A percentile compares a stretch with the other conserved stretches of the same genome.
phyloP scores from a whole-genome alignment of 2,329 filamentous ascomycete genomes.

The Periconia macrospinosa region DNA sequence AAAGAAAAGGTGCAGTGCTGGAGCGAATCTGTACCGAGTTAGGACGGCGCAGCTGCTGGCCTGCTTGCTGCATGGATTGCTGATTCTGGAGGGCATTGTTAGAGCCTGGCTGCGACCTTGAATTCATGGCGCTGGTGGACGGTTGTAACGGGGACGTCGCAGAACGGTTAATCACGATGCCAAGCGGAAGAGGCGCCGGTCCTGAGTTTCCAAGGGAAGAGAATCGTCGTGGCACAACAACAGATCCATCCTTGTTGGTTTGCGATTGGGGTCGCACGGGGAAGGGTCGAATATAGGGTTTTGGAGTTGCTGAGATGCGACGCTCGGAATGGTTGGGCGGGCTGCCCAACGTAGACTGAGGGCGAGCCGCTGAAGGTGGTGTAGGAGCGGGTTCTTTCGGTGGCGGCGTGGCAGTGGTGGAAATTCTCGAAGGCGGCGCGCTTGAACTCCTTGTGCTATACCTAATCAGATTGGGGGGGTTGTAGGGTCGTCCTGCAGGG shows the following conservation, averaged over 20 bases:
- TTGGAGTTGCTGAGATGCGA: slow-evolving; percentile 36
- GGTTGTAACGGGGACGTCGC: slow-evolving; percentile 32
- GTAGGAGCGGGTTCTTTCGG: slow-evolving; percentile 27
- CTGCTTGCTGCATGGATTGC: slow-evolving; percentile 7
- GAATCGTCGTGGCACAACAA: slow-evolving; percentile 31
- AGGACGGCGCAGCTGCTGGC: slow-evolving; percentile 43
- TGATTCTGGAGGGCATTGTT: slow-evolving; percentile 12
- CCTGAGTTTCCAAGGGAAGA: slow-evolving; percentile 29
- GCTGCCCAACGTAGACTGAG: slow-evolving; percentile 26
- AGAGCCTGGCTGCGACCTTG: slow-evolving; percentile 12
- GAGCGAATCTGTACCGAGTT: slow-evolving; percentile 49
- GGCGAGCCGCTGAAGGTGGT: slow-evolving; percentile 24
- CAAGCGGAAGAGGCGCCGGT: slow-evolving; percentile 27
- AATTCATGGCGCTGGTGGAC: slow-evolving; percentile 16
- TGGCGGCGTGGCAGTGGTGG: slow-evolving; percentile 30
- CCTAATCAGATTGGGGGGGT: slow-evolving; percentile 25
- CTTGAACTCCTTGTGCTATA: slow-evolving; percentile 28
- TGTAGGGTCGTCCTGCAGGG: slow-evolving; percentile 11
- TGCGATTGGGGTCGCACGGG: slow-evolving; percentile 38
- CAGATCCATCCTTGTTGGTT: slow-evolving; percentile 22
- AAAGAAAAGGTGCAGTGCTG: slow-evolving; percentile 48
- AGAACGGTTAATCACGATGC: slow-evolving; percentile 30
- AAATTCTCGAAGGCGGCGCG: slow-evolving; percentile 23
- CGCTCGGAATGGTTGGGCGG: slow-evolving; percentile 15
- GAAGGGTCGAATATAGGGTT: slow-evolving; percentile 40